Base-by-base conservation (phyloP, 2,329 filamentous ascomycete species). In the Colletotrichum tropicicola region DNA sequence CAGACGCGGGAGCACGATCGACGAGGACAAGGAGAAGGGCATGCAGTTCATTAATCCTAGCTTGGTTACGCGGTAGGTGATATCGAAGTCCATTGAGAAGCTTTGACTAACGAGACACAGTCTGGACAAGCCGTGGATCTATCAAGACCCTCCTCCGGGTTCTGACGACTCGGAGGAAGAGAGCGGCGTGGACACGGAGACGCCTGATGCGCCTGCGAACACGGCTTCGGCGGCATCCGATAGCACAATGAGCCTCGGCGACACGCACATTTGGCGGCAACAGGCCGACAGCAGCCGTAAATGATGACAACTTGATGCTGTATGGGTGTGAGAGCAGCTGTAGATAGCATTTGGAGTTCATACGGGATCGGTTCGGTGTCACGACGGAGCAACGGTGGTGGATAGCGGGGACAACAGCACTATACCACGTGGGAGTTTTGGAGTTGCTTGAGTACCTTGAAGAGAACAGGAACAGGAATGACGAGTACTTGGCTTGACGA, bases 31-130 rank as follows among this genome's bases (percentile, higher is more conserved):
- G 65, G 92, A 95, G 73, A 87, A 86, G 71, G 92, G 90, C 0
- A 74, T 89, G 75, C 82, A 81, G 49, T 97, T 94, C 76, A 82
- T 94, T 51, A 96, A 95, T 70, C 93, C 93, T 2, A 95, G 88
- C 73, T 79, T 97, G 10, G 81, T 90, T 4, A 79, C 82, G 30
- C 89, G 90, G 83, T 91, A 83, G 82, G 88, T 85, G 9, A 21
- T 28, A 28, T 13, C 3, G 17, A 19, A n/a, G 10, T n/a, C 4
- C 17, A 17, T 4, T 12, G 39, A 7, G 5, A 10, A n/a, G 39
- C 39, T 9, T 4, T 23, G 39, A 43, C 67, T 70, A 55, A 71
- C 57, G 37, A 6, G 17, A 25, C 1, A 7, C 61, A 91, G 88
- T 21, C 80, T 94, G n/a, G 84, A 89, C 70, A 87, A 89, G 69